Evolutionary conservation across 768 basidiomycete genomes (phyloP).

Genomic region (Agaricus subrufescens): DNA sequence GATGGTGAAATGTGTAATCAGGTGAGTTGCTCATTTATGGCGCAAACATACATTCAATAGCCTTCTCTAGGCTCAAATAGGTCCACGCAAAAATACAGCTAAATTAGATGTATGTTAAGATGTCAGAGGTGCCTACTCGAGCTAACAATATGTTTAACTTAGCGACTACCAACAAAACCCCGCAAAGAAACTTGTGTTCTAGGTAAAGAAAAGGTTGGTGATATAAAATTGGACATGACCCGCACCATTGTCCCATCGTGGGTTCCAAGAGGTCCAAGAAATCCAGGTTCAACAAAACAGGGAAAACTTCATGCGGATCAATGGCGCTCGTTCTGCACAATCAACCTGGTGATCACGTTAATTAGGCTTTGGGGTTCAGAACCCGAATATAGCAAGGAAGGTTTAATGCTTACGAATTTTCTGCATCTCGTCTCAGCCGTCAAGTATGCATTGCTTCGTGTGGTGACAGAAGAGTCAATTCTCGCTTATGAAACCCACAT

Average conservation of each 20-base stretch:
- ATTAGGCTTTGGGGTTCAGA: slow-evolving; percentile 28
- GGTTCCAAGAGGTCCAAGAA: slow-evolving; percentile 13
- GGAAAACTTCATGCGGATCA: slow-evolving; percentile 30
- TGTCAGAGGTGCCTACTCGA: too few relatives aligned
- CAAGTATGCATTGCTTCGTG: slow-evolving; percentile 21
- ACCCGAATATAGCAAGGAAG: slow-evolving; percentile 6
- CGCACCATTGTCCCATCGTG: slow-evolving; percentile 16
- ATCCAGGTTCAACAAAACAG: slow-evolving; percentile 9
- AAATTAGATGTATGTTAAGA: too few relatives aligned
- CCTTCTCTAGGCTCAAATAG: too few relatives aligned
- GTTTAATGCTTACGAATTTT: slow-evolving; percentile 24
- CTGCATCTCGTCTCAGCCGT: slow-evolving; percentile 30
- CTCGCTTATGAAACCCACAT: slow-evolving; percentile 23
- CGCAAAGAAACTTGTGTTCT: neutral
- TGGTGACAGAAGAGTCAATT: slow-evolving; percentile 17
- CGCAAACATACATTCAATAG: too few relatives aligned
- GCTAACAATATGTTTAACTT: too few relatives aligned
- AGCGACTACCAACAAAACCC: too few relatives aligned
- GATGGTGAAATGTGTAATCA: neutral
- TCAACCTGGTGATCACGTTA: slow-evolving; percentile 32
- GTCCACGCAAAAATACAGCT: too few relatives aligned
- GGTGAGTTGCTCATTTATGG: too few relatives aligned
- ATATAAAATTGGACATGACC: slow-evolving; percentile 15
- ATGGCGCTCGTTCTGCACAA: slow-evolving; percentile 20
- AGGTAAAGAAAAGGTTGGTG: neutral